Percentiles rank a stretch among this genome's conserved stretches.
Evolutionary conservation across 495 filamentous ascomycete species (phyloP).

Genomic region (Aspergillus funiculosus): DNA sequence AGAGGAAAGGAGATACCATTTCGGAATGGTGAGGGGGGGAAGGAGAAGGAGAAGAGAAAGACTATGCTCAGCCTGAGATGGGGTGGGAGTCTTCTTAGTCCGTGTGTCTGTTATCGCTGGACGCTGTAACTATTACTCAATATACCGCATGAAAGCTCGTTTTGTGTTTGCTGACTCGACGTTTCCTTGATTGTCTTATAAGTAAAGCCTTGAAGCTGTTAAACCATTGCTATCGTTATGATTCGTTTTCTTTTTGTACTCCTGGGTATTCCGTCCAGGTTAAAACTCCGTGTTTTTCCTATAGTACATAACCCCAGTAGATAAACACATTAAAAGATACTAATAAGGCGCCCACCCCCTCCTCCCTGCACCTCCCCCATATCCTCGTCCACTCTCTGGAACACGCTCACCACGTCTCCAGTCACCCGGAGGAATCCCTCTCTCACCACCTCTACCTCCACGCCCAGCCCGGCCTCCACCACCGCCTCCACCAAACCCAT

Average conservation of each 20-base stretch:
- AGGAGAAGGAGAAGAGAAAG: conserved; percentile 22
- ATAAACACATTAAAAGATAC: conserved; percentile 1
- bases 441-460: conserved; percentile 29
- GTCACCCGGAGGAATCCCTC: conserved; percentile 32
- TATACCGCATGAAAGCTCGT: conserved; percentile 32
- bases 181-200: neutral
- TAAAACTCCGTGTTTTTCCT: conserved; percentile 14
- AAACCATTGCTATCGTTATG: too few species aligned
- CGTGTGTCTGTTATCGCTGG: conserved; percentile 15
- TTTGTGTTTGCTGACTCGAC: too few species aligned
- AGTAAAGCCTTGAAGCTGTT: neutral
- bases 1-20: conserved; percentile 76
- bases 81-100: neutral
- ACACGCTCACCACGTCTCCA: conserved; percentile 43
- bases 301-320: conserved; percentile 6
- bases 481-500: conserved; percentile 36
- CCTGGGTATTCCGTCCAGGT: conserved; percentile 16
- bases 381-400: conserved; percentile 29
- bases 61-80: too few species aligned
- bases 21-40: conserved; percentile 54
- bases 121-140: conserved; percentile 36
- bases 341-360: conserved; percentile 43
- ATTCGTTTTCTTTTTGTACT: neutral
- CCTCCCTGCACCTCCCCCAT: conserved; percentile 22
- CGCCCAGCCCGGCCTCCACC: conserved; percentile 29